Percentiles rank a stretch among this genome's conserved stretches.
These are phyloP conservation scores for Triangularia setosa DNA, from an alignment of 2,329 filamentous ascomycete species.

Conservation along the genomic window DNA sequence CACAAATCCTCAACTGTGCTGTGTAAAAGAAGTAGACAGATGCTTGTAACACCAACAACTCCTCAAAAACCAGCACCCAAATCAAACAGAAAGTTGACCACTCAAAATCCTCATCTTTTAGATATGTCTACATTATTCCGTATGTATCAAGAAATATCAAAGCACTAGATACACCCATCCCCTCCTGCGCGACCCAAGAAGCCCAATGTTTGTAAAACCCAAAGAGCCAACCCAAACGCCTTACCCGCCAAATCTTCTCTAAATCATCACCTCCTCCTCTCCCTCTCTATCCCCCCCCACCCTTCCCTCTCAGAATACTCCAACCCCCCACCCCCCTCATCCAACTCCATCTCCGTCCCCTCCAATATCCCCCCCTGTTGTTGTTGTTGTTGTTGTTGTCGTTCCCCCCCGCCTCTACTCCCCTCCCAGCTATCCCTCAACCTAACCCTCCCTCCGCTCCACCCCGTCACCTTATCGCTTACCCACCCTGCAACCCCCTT, in stretches of 20 bases:
- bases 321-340: constrained; percentile 20
- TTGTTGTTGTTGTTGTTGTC: too few species aligned
- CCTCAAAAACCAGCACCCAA: too few species aligned
- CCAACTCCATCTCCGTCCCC: constrained; percentile 24
- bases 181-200: neutral
- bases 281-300: constrained; percentile 15
- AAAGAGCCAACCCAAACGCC: neutral
- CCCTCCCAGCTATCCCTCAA: constrained; percentile 36
- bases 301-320: too few species aligned
- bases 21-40: too few species aligned
- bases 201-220: neutral
- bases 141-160: too few species aligned
- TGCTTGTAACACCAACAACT: too few species aligned
- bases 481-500: constrained; percentile 55
- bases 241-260: neutral
- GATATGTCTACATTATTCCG: too few species aligned
- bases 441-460: constrained; percentile 55
- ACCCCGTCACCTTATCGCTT: constrained; percentile 48
- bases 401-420: constrained; percentile 7
- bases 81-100: too few species aligned
- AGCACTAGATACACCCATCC: neutral
- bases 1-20: too few species aligned
- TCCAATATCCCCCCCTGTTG: constrained; percentile 26
- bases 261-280: constrained; percentile 5
- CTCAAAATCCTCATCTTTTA: too few species aligned